phyloP scores from a whole-genome alignment of 1,139 yeast species.

The Scheffersomyces segobiensis region DNA sequence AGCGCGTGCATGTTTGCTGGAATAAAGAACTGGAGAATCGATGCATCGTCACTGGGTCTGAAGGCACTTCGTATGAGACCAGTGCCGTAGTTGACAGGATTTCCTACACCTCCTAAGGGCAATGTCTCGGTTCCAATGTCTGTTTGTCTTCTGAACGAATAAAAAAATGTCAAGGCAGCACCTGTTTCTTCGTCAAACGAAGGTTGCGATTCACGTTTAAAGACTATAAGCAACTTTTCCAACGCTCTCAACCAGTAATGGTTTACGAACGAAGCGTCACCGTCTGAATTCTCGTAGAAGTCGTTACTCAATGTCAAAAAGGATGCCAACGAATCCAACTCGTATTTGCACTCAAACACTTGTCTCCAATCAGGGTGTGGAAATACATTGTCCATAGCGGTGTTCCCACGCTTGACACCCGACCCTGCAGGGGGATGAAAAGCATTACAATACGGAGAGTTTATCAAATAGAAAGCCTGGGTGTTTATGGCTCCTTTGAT shows the following conservation, averaged over 20 bases:
- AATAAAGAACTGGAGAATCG: slow-evolving; percentile 74
- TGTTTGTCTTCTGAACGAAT: slow-evolving; percentile 73
- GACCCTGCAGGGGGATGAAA: slow-evolving; percentile 81
- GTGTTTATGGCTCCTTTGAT: slow-evolving; percentile 79
- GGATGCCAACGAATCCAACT: slow-evolving; percentile 82
- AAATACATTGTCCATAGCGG: slow-evolving; percentile 63
- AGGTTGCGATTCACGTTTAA: slow-evolving; percentile 62
- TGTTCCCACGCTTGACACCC: slow-evolving; percentile 49
- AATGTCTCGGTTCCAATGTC: slow-evolving; percentile 79
- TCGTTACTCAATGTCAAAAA: slow-evolving; percentile 75
- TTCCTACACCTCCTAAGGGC: slow-evolving; percentile 75
- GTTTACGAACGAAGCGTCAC: slow-evolving; percentile 53
- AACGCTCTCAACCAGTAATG: slow-evolving; percentile 62
- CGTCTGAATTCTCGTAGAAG: slow-evolving; percentile 55
- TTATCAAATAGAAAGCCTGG: slow-evolving; percentile 62
- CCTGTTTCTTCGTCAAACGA: slow-evolving; percentile 64
- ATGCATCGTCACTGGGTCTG: slow-evolving; percentile 89
- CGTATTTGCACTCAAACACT: slow-evolving; percentile 90
- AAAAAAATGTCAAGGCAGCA: slow-evolving; percentile 46
- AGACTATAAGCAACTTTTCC: slow-evolving; percentile 50
- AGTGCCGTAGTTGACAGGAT: slow-evolving; percentile 73
- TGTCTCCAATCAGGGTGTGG: slow-evolving; percentile 70
- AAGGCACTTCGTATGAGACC: slow-evolving; percentile 84
- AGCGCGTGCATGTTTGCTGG: slow-evolving; percentile 85
- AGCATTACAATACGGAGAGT: slow-evolving; percentile 84